phyloP scores from a whole-genome alignment of 352 stramenopile genomes.

The Phytophthora crassamura region DNA sequence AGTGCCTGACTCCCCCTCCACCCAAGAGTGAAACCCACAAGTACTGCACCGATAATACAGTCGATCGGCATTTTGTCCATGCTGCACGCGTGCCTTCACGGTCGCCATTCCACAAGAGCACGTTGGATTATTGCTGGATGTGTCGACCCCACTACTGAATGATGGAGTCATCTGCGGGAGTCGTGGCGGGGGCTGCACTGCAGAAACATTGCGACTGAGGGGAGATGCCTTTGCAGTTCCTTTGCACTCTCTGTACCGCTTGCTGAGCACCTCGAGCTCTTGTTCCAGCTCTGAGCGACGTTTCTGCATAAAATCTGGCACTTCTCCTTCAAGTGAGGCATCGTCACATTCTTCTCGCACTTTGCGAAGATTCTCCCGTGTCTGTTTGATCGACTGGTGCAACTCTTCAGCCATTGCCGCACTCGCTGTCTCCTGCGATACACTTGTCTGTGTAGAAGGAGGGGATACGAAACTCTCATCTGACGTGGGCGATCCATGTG shows the following conservation, averaged over 20 bases:
- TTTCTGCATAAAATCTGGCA: conserved; percentile 58
- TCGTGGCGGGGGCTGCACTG: conserved; percentile 15
- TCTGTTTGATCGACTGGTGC: conserved; percentile 63
- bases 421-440: conserved; percentile 27
- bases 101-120: conserved; percentile 78
- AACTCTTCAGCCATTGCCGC: conserved; percentile 37
- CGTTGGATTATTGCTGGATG: conserved; percentile 29
- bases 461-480: conserved; percentile 24
- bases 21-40: conserved; percentile 84
- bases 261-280: conserved; percentile 66
- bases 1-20: conserved; percentile 37
- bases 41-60: conserved; percentile 76
- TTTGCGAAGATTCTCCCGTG: conserved; percentile 63
- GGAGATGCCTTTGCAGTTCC: conserved; percentile 24
- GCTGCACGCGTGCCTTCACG: conserved; percentile 61
- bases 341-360: conserved; percentile 86
- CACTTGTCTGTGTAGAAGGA: conserved; percentile 24
- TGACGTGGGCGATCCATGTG: conserved; percentile 1
- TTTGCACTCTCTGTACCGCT: conserved; percentile 68
- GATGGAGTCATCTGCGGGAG: conserved; percentile 8
- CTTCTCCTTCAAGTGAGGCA: conserved; percentile 78
- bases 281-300: conserved; percentile 59
- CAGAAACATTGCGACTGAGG: conserved; percentile 24
- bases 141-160: conserved; percentile 12
- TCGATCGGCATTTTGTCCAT: conserved; percentile 70